Percentiles rank a stretch among this genome's conserved stretches.
Conservation (phyloP, 768 basidiomycete genomes). For the Kwoniella bestiolae region DNA sequence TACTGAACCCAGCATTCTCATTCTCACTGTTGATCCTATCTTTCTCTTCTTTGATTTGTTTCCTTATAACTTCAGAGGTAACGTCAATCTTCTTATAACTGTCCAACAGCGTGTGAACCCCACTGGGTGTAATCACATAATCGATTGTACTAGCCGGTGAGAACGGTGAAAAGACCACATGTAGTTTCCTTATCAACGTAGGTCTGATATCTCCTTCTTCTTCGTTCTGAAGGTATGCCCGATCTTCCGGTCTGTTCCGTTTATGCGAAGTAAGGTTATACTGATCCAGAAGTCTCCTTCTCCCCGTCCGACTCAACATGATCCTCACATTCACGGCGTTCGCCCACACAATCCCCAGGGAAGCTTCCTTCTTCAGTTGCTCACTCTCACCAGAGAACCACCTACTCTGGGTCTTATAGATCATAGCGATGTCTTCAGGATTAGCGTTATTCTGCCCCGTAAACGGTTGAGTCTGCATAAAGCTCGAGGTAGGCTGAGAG, state of each 20-base stretch:
- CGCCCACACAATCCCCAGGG: conserved; percentile 88
- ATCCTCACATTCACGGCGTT: conserved; percentile 87
- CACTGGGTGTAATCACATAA: conserved; percentile 71
- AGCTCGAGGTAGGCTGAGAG: conserved; percentile 11
- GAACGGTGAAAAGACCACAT: conserved; percentile 77
- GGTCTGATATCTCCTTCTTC: conserved; percentile 40
- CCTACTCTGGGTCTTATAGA: conserved; percentile 73
- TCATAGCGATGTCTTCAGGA: conserved; percentile 52
- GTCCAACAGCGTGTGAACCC: conserved; percentile 59
- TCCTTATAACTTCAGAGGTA: conserved; percentile 13
- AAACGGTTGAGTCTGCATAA: conserved; percentile 22
- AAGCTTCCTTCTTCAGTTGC: conserved; percentile 74
- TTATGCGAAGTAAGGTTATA: conserved; percentile 36
- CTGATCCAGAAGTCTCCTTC: conserved; percentile 65
- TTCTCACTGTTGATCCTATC: not conserved
- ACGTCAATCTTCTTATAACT: conserved; percentile 29
- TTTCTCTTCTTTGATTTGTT: conserved; percentile 6
- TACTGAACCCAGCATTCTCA: not conserved
- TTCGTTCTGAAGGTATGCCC: conserved; percentile 21
- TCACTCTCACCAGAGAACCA: conserved; percentile 75
- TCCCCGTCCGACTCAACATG: conserved; percentile 76
- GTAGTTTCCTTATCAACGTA: conserved; percentile 70
- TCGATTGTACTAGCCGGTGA: conserved; percentile 68
- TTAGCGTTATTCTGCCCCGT: conserved; percentile 41
- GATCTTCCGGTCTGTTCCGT: conserved; percentile 49